phyloP scores from a whole-genome alignment of 2,329 filamentous ascomycete species.

The Mycosphaerella sp. region DNA sequence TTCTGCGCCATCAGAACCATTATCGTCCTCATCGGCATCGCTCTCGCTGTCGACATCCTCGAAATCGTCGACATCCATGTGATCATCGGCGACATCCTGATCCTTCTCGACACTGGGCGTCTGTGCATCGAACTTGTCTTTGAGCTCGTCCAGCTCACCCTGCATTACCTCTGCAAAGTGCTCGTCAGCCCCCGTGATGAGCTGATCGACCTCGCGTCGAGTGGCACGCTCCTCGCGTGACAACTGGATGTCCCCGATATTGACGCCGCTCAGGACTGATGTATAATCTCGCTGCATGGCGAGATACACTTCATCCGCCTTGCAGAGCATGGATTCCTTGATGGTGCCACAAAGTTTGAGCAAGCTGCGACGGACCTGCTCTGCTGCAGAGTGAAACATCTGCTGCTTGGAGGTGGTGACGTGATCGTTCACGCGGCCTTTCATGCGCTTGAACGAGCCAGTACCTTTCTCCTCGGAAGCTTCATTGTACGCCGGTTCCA shows the following conservation, averaged over 20 bases:
- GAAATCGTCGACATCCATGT: constrained; percentile 8
- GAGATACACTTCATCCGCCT: constrained; percentile 40
- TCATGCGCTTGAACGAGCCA: constrained; percentile 50
- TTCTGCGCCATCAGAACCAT: not conserved
- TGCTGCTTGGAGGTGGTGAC: constrained; percentile 36
- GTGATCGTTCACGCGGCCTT: constrained; percentile 42
- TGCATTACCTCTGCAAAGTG: constrained; percentile 17
- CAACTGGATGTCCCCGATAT: constrained; percentile 14
- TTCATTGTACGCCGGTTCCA: constrained; percentile 43
- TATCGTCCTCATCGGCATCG: not conserved
- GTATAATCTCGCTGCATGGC: constrained; percentile 37
- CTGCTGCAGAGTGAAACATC: constrained; percentile 48
- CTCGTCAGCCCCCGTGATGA: constrained; percentile 14
- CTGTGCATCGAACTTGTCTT: not conserved
- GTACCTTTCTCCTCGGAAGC: constrained; percentile 43
- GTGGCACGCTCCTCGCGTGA: constrained; percentile 19
- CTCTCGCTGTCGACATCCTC: constrained; percentile 6
- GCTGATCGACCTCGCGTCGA: constrained; percentile 20
- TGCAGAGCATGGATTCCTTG: constrained; percentile 39
- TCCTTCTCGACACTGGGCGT: not conserved
- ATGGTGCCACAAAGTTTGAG: constrained; percentile 40
- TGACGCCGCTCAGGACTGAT: constrained; percentile 28
- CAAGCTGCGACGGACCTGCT: constrained; percentile 39
- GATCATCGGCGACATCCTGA: constrained; percentile 1
- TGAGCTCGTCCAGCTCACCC: constrained; percentile 18